A percentile compares a stretch with the other conserved stretches of the same genome.
Evolutionary conservation across 2,329 filamentous ascomycete species (phyloP).

Genomic region (Rhytidhysteron rufulum): DNA sequence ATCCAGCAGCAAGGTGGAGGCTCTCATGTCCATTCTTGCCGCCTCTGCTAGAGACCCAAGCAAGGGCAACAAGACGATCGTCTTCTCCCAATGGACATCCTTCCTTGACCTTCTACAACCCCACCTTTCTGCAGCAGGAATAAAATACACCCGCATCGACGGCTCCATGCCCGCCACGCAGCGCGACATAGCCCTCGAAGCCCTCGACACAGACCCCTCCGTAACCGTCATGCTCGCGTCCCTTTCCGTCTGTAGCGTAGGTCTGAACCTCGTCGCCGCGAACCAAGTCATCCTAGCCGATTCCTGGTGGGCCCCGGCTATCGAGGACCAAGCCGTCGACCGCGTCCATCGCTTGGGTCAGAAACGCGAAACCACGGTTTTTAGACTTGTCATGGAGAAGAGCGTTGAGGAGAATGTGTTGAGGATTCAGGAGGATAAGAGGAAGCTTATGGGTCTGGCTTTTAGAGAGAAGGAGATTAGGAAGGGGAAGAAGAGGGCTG

Average conservation of each 20-base stretch:
- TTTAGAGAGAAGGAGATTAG: constrained; percentile 67
- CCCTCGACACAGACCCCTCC: constrained; percentile 62
- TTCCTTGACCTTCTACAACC: constrained; percentile 70
- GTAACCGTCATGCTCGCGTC: constrained; percentile 78
- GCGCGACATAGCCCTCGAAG: constrained; percentile 68
- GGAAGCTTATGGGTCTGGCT: constrained; percentile 70
- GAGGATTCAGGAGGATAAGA: constrained; percentile 73
- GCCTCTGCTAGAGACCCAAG: constrained; percentile 59
- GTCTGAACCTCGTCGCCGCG: constrained; percentile 79
- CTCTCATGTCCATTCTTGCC: constrained; percentile 69
- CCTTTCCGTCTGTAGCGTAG: constrained; percentile 77
- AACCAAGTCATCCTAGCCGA: constrained; percentile 82
- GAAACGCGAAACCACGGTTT: constrained; percentile 72
- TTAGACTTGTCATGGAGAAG: constrained; percentile 74
- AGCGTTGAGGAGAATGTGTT: constrained; percentile 80
- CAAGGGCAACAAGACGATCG: constrained; percentile 61
- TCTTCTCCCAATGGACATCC: constrained; percentile 75
- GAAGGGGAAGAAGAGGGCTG: constrained; percentile 42
- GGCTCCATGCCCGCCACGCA: constrained; percentile 68
- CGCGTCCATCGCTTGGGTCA: constrained; percentile 84
- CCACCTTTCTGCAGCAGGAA: constrained; percentile 58
- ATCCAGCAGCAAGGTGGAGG: constrained; percentile 79
- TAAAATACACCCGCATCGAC: constrained; percentile 70
- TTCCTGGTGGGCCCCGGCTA: constrained; percentile 86
- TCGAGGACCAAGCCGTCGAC: constrained; percentile 88